Evolutionary conservation across 345 rosid species (phyloP), one percentile per base, ranked within the genome.

Genomic region (Toxicodendron radicans): DNA sequence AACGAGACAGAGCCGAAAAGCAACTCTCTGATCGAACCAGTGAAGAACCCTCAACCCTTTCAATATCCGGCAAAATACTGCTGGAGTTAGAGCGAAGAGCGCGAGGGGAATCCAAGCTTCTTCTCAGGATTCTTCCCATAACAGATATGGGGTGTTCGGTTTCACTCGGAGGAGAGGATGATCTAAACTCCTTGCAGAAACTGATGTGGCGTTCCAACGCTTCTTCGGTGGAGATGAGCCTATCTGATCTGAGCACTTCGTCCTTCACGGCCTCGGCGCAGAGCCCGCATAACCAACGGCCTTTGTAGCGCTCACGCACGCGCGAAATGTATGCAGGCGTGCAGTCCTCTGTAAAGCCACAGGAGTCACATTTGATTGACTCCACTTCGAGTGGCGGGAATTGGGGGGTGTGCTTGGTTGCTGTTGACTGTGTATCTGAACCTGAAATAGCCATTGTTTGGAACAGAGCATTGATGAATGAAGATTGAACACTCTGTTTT

Each of bases 121-220:
- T 83, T 27, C 92, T 84, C 41, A 93, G 74, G 46, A 87, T 75
- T 76, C 86, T 79, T 24, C 88, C 82, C 81, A 93, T 74, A 51
- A 77, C 93, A 0, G 84, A 83, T 57, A 93, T 91, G 20, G 95
- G 98, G 75, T 88, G 85, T 75, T 93, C 89, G n/a, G 83, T 84
- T 65, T 79, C 82, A 49, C 53, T 66, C 0, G 81, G 77, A 14
- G 80, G 53, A 72, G 23, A 52, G 0, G 84, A 73, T 7, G 80
- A 72, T 35, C 83, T 72, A 59, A 87, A 87, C 73, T 73, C 60
- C 8, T 70, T 76, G 80, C 85, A 89, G 54, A 87, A 78, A 27
- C 53, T 75, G 38, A 79, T 79, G 80, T 87, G 93, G 17, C 91
- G 80, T 32, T 81, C 66, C 65, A 89, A 54, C 1, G 91, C 93